phyloP scores from a whole-genome alignment of 441 rosid species.

The Arabidopsis lyrata region DNA sequence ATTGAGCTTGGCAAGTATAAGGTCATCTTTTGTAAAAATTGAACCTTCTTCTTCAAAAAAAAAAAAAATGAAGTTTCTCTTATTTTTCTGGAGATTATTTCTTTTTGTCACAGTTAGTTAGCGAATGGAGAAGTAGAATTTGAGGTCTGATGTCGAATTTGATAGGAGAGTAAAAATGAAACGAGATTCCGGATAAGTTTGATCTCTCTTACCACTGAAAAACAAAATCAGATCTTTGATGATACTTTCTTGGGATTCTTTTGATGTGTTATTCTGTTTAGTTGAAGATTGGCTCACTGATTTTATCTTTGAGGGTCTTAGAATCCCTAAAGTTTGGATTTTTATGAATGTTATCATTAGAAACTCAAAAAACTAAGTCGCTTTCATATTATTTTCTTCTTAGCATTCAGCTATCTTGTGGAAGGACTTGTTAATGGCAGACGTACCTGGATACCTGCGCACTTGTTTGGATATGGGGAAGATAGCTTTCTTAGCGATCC shows the following conservation, averaged over 20 bases:
- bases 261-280: not conserved
- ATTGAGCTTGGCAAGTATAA: slow-evolving; percentile 6
- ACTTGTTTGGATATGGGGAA: slow-evolving; percentile 86
- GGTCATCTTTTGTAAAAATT: not conserved
- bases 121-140: not conserved
- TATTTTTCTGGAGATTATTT: no score
- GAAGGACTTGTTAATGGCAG: slow-evolving; percentile 62
- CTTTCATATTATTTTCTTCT: slow-evolving; percentile 10
- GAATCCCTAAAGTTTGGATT: not conserved
- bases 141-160: slow-evolving; percentile 23
- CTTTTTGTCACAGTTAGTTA: no score
- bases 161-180: not conserved
- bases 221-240: not conserved
- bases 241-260: slow-evolving; percentile 2
- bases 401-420: slow-evolving; percentile 20
- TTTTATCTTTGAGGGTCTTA: not conserved
- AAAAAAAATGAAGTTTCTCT: no score
- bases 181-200: not conserved
- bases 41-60: no score
- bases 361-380: slow-evolving; percentile 2
- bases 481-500: slow-evolving; percentile 80
- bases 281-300: not conserved
- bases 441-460: slow-evolving; percentile 76
- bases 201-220: slow-evolving; percentile 19
- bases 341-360: not conserved